Base-by-base conservation (phyloP, 768 basidiomycete genomes). In the Lactarius sanguifluus region DNA sequence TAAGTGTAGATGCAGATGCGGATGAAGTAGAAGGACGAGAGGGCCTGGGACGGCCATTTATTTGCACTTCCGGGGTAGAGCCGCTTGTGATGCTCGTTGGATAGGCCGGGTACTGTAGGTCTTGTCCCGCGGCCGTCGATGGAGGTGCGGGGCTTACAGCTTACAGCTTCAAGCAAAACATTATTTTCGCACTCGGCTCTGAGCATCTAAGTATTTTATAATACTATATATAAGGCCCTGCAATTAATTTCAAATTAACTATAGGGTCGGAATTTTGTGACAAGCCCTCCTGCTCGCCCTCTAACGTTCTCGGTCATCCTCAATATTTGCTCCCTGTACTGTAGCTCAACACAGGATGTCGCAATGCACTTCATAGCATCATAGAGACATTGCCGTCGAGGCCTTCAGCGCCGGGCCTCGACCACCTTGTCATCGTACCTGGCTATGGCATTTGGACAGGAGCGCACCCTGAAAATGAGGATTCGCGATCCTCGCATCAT, bases 391-490 rank as follows among this genome's bases (percentile, higher is more conserved):
- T 64, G 23, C 57, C 64, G 12, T n/a, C 40, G 6, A 57, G 40
- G 25, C 56, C 59, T 20, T 45, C 41, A 36, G 69, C 79, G 64
- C 71, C 71, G 55, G 75, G 72, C 41, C 76, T 95, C 41, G 79
- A 80, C 47, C 91, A 96, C 75, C 82, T 97, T 62, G 84, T 97
- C 64, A 80, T 96, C 67, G 92, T 98, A 1, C 94, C 96, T 0
- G 94, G 95, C 1, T 96, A 98, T 77, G 90, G 90, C 1, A 91
- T 97, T 41, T 96, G 92, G 93, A 82, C 80, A 52, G 91, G 91
- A 20, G 79, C 80, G 20, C 81, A 82, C 66, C 76, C 82, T 20
- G 77, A 79, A 23, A 79, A 86, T 50, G 88, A 92, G 59, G 80
- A 81, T 34, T 81, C 89, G 40, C 98, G 96, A 95, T 91, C 0